These are phyloP conservation scores for Orobanche coerulescens DNA, from an alignment of 257 asterid genomes.

Conservation along the genomic window DNA sequence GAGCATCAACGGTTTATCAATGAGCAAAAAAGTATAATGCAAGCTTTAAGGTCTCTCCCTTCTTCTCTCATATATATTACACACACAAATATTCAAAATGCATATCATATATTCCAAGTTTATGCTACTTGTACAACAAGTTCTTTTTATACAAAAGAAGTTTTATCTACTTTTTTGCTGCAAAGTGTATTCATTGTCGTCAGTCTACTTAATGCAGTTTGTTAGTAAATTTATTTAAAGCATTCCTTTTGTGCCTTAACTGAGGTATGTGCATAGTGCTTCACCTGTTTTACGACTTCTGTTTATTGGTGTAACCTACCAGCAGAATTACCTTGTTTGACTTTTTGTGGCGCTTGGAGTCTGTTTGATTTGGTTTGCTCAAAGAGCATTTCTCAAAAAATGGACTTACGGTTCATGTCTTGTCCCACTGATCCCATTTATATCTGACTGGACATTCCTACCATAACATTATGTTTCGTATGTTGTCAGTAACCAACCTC, in stretches of 20 bases:
- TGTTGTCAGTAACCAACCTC: not conserved
- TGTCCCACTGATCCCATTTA: not conserved
- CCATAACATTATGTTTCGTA: not conserved
- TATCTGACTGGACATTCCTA: not conserved
- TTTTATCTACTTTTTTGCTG: not conserved
- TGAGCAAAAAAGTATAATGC: conserved; percentile 95
- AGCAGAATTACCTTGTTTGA: not conserved
- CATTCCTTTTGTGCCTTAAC: not conserved
- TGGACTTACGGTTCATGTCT: conserved; percentile 4
- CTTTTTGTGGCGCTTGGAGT: not conserved
- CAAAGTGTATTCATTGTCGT: not conserved
- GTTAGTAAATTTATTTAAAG: not conserved
- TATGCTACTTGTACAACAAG: conserved; percentile 1
- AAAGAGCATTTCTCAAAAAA: not conserved
- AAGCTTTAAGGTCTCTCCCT: conserved; percentile 64
- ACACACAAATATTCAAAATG: not conserved
- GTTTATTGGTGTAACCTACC: conserved; percentile 7
- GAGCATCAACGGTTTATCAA: conserved; percentile 56
- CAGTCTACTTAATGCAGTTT: not conserved
- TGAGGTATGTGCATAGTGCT: not conserved
- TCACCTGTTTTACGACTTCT: conserved; percentile 10
- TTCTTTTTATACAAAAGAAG: not conserved
- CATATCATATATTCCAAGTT: not conserved
- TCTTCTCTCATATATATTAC: conserved; percentile 6
- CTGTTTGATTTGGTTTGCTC: conserved; percentile 10